Conservation (phyloP, 2,329 filamentous ascomycete species). For the Neonectria sp. region DNA sequence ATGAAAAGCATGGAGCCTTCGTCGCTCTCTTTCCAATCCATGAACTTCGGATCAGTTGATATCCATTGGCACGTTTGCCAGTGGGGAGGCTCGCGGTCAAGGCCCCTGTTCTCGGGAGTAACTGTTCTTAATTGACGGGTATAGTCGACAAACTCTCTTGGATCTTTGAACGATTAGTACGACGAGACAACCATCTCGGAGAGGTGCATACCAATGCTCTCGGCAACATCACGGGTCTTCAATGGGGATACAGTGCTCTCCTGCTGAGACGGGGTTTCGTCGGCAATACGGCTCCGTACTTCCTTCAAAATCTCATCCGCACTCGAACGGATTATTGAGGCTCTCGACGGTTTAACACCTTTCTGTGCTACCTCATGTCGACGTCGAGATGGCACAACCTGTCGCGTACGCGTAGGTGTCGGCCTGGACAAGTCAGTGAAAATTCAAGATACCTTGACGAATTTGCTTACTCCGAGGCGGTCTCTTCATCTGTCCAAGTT, state of each 20-base stretch:
- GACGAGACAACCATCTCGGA: not conserved
- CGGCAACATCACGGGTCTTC: conserved; percentile 19
- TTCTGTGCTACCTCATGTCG: conserved; percentile 24
- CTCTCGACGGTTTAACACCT: conserved; percentile 23
- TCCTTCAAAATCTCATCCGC: conserved; percentile 32
- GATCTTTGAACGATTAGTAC: conserved; percentile 25
- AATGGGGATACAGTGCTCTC: conserved; percentile 23
- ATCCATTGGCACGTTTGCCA: conserved; percentile 41
- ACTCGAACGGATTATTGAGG: conserved; percentile 34
- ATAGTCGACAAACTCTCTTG: conserved; percentile 31
- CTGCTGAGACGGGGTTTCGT: conserved; percentile 2
- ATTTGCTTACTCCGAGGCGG: conserved; percentile 3
- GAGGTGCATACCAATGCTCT: conserved; percentile 29
- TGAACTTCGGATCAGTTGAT: conserved; percentile 28
- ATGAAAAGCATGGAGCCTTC: conserved; percentile 37
- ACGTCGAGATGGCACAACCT: conserved; percentile 13
- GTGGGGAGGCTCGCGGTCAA: conserved; percentile 37
- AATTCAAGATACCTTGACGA: accelerated
- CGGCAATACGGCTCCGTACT: conserved; percentile 21
- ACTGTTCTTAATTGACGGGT: conserved; percentile 30
- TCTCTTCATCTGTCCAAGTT: conserved; percentile 36
- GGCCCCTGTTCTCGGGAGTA: conserved; percentile 37
- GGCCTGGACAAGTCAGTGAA: conserved; percentile 10
- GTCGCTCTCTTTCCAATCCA: conserved; percentile 32
- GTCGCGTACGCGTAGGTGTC: conserved; percentile 6